These are phyloP conservation scores for Cotoneaster glaucophyllus DNA, from an alignment of 306 rosid genomes.

Conservation along the genomic window DNA sequence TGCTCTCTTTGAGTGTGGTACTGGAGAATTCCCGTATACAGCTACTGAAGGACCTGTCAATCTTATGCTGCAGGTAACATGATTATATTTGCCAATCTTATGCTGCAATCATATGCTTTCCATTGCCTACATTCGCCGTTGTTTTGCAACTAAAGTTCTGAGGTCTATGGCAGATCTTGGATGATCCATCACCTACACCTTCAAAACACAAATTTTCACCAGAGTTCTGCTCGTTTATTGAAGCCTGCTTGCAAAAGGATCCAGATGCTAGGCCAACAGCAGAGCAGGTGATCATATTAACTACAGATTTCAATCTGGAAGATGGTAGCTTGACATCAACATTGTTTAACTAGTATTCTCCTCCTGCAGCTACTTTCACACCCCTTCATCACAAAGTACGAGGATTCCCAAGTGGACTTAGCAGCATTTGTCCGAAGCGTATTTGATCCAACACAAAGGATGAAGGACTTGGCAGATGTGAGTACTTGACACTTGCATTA, in stretches of 20 bases:
- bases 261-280: slow-evolving; percentile 88
- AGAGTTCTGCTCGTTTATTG: slow-evolving; percentile 85
- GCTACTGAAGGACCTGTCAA: slow-evolving; percentile 91
- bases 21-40: slow-evolving; percentile 95
- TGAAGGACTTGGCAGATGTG: slow-evolving; percentile 98
- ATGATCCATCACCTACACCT: slow-evolving; percentile 94
- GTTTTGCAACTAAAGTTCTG: slow-evolving; percentile 12
- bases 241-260: slow-evolving; percentile 86
- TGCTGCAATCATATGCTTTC: slow-evolving; percentile 6
- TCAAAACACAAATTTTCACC: slow-evolving; percentile 71
- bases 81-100: too few relatives aligned
- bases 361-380: slow-evolving; percentile 75
- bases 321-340: slow-evolving; percentile 3
- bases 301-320: background rate
- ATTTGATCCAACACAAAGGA: slow-evolving; percentile 82
- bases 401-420: slow-evolving; percentile 52
- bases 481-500: slow-evolving; percentile 27
- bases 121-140: background rate
- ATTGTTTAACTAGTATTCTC: slow-evolving; percentile 23
- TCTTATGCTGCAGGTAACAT: slow-evolving; percentile 90
- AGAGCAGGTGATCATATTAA: slow-evolving; percentile 57
- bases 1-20: slow-evolving; percentile 91
- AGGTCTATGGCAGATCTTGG: slow-evolving; percentile 62
- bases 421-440: slow-evolving; percentile 74
- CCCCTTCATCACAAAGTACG: slow-evolving; percentile 68